Base-by-base conservation (phyloP, 2,329 filamentous ascomycete species). In the Fusarium agapanthi region DNA sequence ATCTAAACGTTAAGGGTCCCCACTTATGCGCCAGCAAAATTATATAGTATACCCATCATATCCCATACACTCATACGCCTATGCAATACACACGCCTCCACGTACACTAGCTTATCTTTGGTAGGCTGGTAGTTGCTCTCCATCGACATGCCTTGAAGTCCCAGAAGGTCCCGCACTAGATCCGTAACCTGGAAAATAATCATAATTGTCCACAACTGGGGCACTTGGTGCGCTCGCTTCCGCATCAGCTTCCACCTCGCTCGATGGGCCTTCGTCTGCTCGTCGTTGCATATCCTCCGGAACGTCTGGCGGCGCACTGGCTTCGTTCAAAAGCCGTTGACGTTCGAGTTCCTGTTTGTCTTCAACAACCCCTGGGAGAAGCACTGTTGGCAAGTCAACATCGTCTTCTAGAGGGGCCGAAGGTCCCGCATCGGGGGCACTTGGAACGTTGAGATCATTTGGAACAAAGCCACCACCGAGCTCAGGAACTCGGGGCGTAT, bases 261-360 rank as follows among this genome's bases (percentile, higher is more conserved):
- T 78, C 10, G 79, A 80, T 7, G 80, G 71, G 8, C 77, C 73
- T 35, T 76, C 79, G 15, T 76, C 76, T 44, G 76, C 78, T 53
- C 78, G 79, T 35, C 80, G 76, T 26, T 86, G 84, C 66, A 84
- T 85, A 71, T 90, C 88, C 10, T 87, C 85, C 0, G 87, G 87
- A 48, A 89, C 87, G 16, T 87, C 85, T 7, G 87, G 87, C 9
- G 91, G 91, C 14, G 89, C 88, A 79, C 91, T 92, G 13, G 88
- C 89, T 76, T 92, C 87, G 57, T 86, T 83, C 67, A 92, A 83
- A n/a, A 93, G 80, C 41, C 91, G 85, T 62, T 84, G 87, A 26
- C 90, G 86, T 79, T 95, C 92, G 12, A 94, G 83, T 79, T 97
- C 94, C 75, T 91, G 90, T 80, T 97, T 96, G 80, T 97, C 95